Percentiles rank a stretch among this genome's conserved stretches.
phyloP scores from a whole-genome alignment of 768 basidiomycete species.

The Tulasnella sp. region DNA sequence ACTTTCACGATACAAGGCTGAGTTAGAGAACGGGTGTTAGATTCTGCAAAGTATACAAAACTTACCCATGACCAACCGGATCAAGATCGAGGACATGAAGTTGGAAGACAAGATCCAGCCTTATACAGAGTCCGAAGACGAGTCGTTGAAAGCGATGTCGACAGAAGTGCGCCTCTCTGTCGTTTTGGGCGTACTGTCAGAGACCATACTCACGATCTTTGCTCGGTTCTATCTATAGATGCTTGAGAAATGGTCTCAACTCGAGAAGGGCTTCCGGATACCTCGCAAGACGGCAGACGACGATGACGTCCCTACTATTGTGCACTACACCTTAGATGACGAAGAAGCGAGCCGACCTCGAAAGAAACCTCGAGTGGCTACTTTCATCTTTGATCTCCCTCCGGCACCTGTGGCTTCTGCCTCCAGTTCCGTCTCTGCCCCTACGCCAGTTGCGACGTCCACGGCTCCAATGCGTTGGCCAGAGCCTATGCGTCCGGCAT shows the following conservation, averaged over 20 bases:
- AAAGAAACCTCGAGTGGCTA: constrained; percentile 17
- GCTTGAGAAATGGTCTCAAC: constrained; percentile 64
- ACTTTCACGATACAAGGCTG: not conserved
- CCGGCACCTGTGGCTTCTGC: not conserved
- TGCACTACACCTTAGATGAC: constrained; percentile 20
- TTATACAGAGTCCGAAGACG: constrained; percentile 46
- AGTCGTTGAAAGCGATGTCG: constrained; percentile 46
- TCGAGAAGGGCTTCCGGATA: constrained; percentile 78
- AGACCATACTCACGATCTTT: no score
- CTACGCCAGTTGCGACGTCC: no score
- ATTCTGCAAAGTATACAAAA: constrained; percentile 28
- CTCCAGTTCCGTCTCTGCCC: not conserved
- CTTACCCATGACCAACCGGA: constrained; percentile 78
- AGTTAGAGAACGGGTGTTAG: constrained; percentile 21
- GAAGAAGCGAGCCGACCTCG: constrained; percentile 17
- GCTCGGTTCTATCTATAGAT: constrained; percentile 40
- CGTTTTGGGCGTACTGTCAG: no score
- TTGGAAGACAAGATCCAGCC: constrained; percentile 53
- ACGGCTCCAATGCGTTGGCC: no score
- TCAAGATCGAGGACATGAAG: constrained; percentile 83
- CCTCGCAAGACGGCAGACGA: constrained; percentile 47
- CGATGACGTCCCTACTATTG: constrained; percentile 25
- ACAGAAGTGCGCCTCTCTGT: constrained; percentile 40
- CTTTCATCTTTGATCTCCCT: constrained; percentile 15
- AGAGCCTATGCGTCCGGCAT: not conserved